These are phyloP conservation scores for Coemansia sp. DNA, from an alignment of 192 early-diverging fungal genomes.

Conservation along the genomic window DNA sequence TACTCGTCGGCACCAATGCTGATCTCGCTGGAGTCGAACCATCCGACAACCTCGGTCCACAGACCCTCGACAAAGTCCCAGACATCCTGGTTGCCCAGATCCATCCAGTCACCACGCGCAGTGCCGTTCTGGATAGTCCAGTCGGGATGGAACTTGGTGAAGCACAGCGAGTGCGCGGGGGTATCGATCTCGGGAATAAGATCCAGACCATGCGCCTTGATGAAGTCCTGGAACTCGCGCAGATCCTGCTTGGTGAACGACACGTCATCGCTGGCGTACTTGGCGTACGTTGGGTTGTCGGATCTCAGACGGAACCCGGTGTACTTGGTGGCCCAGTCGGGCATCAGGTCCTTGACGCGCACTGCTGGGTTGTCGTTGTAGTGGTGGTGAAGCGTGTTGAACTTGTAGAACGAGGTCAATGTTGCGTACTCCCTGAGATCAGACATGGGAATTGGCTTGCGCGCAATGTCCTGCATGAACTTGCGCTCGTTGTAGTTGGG, in stretches of 20 bases:
- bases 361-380: slow-evolving; percentile 52
- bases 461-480: slow-evolving; percentile 51
- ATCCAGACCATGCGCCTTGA: slow-evolving; percentile 47
- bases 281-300: slow-evolving; percentile 40
- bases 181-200: slow-evolving; percentile 55
- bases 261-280: slow-evolving; percentile 44
- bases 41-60: slow-evolving; percentile 50
- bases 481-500: slow-evolving; percentile 53
- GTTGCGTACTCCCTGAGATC: slow-evolving; percentile 48
- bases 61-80: slow-evolving; percentile 39
- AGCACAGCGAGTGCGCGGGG: slow-evolving; percentile 52
- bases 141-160: slow-evolving; percentile 54
- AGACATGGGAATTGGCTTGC: slow-evolving; percentile 50
- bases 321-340: slow-evolving; percentile 42
- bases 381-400: slow-evolving; percentile 54
- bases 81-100: slow-evolving; percentile 49
- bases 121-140: slow-evolving; percentile 38
- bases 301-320: slow-evolving; percentile 53
- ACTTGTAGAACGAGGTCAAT: slow-evolving; percentile 55
- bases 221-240: slow-evolving; percentile 48
- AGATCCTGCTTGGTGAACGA: slow-evolving; percentile 51
- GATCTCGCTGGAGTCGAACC: slow-evolving; percentile 52
- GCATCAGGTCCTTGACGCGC: slow-evolving; percentile 29
- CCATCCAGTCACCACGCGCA: slow-evolving; percentile 50
- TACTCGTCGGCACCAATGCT: slow-evolving; percentile 55